A percentile compares a stretch with the other conserved stretches of the same genome.
Conservation (phyloP, 371 early-diverging fungal species). For the Mucor velutinosus region DNA sequence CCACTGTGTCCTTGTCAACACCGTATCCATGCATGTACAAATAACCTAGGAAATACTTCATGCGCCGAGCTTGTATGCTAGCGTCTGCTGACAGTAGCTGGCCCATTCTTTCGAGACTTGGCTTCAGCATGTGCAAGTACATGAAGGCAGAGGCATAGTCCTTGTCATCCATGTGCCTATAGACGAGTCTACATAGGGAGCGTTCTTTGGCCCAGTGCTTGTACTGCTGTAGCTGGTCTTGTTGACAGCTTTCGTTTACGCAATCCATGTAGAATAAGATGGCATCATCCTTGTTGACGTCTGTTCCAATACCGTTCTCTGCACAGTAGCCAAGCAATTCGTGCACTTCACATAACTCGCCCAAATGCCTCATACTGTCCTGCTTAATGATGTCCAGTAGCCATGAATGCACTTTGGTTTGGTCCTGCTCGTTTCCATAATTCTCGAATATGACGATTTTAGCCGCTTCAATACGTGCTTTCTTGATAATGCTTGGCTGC, state of each 20-base stretch:
- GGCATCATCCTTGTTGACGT: slow-evolving; percentile 18
- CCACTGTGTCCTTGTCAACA: background rate
- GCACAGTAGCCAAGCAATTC: slow-evolving; percentile 24
- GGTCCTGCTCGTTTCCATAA: background rate
- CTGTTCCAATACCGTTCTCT: slow-evolving; percentile 37
- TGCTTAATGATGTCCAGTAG: background rate
- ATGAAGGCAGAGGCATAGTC: slow-evolving; percentile 17
- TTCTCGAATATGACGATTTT: slow-evolving; percentile 6
- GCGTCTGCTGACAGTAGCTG: slow-evolving; percentile 30
- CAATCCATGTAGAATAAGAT: slow-evolving; percentile 3
- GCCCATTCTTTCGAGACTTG: slow-evolving; percentile 21
- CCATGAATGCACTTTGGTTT: background rate
- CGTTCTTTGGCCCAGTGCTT: slow-evolving; percentile 33
- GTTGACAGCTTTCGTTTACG: background rate
- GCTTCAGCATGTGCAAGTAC: slow-evolving; percentile 5
- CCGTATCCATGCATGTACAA: slow-evolving; percentile 13
- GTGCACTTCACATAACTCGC: background rate
- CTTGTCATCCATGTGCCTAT: slow-evolving; percentile 18
- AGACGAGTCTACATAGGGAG: slow-evolving; percentile 30
- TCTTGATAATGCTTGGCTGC: slow-evolving; percentile 11
- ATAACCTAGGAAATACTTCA: slow-evolving; percentile 35
- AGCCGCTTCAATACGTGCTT: slow-evolving; percentile 7
- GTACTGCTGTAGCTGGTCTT: background rate
- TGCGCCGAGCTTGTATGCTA: slow-evolving; percentile 30
- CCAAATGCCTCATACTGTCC: background rate